These are phyloP conservation scores for Skeletonema tropicum DNA, from an alignment of 108 stramenopile species.

Conservation along the genomic window DNA sequence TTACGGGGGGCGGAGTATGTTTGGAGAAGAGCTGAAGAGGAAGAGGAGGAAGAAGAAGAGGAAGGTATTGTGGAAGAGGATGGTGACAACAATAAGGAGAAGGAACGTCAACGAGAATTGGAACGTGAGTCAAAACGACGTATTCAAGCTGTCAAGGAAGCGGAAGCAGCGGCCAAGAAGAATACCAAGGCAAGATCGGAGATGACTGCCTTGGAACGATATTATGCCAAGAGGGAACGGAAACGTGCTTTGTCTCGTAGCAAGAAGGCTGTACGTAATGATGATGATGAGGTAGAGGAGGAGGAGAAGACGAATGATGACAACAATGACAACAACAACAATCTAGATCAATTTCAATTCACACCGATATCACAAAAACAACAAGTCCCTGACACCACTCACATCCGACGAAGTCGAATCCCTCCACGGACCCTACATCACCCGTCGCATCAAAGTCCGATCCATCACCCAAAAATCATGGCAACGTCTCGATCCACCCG, in stretches of 20 bases:
- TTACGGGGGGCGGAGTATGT: conserved; percentile 42
- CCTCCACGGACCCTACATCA: conserved; percentile 54
- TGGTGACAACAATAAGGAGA: conserved; percentile 3
- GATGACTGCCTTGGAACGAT: conserved; percentile 39
- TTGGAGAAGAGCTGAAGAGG: conserved; percentile 20
- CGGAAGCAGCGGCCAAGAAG: background rate
- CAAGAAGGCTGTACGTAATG: background rate
- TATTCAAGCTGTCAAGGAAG: background rate
- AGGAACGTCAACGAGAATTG: background rate
- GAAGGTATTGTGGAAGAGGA: background rate
- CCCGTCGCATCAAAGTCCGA: conserved; percentile 85
- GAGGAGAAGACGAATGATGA: background rate
- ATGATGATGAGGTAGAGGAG: conserved; percentile 12
- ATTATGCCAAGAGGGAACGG: conserved; percentile 22
- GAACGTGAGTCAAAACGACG: conserved; percentile 1
- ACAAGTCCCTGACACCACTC: background rate
- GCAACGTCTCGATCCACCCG: conserved; percentile 84
- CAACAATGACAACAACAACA: background rate
- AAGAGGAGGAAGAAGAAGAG: background rate
- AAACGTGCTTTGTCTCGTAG: background rate
- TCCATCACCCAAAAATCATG: conserved; percentile 79
- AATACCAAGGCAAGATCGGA: conserved; percentile 4
- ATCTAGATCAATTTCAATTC: conserved; percentile 9
- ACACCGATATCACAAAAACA: background rate
- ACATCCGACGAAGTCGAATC: conserved; percentile 11